These are phyloP conservation scores for Pelargonium citronellum DNA, from an alignment of 441 rosid species.

Conservation along the genomic window DNA sequence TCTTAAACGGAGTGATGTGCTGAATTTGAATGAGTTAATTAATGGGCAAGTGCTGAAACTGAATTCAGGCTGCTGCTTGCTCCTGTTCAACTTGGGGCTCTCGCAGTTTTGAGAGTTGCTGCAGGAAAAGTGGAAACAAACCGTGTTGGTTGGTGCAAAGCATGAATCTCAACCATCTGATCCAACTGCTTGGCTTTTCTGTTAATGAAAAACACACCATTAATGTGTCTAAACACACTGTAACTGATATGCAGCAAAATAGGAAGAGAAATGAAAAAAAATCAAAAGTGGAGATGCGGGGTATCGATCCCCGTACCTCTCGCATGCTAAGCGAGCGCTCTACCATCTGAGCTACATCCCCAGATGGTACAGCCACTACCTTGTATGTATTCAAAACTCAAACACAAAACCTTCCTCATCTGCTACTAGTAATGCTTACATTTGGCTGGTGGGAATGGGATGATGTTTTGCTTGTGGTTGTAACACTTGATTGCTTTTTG, in stretches of 20 bases:
- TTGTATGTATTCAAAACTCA: no score
- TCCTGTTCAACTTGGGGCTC: conserved; percentile 62
- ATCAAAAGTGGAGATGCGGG: conserved; percentile 45
- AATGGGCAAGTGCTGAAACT: no score
- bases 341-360: conserved; percentile 99
- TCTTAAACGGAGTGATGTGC: no score
- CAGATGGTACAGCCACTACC: background rate
- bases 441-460: no score
- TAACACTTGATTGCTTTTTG: no score
- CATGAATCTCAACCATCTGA: conserved; percentile 87
- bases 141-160: conserved; percentile 77
- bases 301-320: conserved; percentile 82
- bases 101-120: conserved; percentile 78
- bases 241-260: no score
- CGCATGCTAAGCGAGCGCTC: conserved; percentile 99
- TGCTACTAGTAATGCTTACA: no score
- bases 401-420: no score
- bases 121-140: conserved; percentile 71
- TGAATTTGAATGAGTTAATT: no score
- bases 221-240: conserved; percentile 12
- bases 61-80: conserved; percentile 52
- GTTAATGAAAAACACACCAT: conserved; percentile 21
- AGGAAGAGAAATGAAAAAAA: no score
- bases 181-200: conserved; percentile 6
- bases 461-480: no score